These are phyloP conservation scores for Anisodus acutangulus DNA, from an alignment of 257 asterid genomes.

Conservation along the genomic window DNA sequence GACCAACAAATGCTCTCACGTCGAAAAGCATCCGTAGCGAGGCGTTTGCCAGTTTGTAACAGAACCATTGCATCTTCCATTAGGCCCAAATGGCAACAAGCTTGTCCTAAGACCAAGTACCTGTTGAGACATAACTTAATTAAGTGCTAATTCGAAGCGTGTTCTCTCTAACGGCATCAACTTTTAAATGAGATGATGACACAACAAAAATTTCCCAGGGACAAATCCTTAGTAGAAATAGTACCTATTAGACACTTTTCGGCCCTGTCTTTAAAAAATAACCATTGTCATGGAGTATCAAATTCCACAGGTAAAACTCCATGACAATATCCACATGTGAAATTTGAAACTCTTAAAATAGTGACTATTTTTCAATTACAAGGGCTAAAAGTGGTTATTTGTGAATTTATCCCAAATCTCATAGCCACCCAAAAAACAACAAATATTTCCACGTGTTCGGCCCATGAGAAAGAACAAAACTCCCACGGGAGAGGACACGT, in stretches of 20 bases:
- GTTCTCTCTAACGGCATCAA: not conserved
- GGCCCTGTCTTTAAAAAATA: not conserved
- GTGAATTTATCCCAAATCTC: not conserved
- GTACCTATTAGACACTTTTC: not conserved
- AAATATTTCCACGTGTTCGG: not conserved
- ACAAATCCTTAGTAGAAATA: not conserved
- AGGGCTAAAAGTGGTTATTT: no score
- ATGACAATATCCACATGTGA: not conserved
- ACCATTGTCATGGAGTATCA: not conserved
- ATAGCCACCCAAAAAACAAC: not conserved
- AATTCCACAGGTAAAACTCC: not conserved
- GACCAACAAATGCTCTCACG: constrained; percentile 66
- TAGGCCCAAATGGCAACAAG: constrained; percentile 62
- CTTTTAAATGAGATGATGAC: not conserved
- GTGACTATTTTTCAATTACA: no score
- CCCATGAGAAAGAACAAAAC: not conserved
- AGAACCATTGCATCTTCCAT: constrained; percentile 67
- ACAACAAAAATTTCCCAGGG: not conserved
- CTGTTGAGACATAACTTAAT: constrained; percentile 36
- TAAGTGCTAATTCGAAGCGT: not conserved
- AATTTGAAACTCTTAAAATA: no score
- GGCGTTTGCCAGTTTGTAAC: constrained; percentile 61
- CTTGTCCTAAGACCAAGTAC: constrained; percentile 61
- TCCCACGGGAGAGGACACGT: not conserved
- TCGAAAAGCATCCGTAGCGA: constrained; percentile 63